A percentile compares a stretch with the other conserved stretches of the same genome.
Evolutionary conservation across 495 filamentous ascomycete genomes (phyloP).

Genomic region (Apodospora peruviana): DNA sequence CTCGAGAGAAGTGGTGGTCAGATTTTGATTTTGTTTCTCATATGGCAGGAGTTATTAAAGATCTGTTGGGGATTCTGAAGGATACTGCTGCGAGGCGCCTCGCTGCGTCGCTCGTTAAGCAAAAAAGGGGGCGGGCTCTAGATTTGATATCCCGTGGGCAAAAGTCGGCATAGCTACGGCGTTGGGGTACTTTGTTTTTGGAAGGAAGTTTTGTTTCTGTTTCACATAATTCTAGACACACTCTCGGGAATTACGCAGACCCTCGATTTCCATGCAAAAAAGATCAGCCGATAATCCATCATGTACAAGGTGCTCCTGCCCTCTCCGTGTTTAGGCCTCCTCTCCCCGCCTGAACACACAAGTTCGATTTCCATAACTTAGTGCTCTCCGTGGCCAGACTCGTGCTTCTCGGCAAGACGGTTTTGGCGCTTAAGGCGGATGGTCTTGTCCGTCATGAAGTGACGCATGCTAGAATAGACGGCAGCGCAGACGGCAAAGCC

Average conservation of each 20-base stretch:
- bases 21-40: too few relatives aligned
- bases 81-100: too few relatives aligned
- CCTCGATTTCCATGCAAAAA: conserved; percentile 5
- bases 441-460: conserved; percentile 84
- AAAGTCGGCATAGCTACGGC: neutral
- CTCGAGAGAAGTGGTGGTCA: too few relatives aligned
- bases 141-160: too few relatives aligned
- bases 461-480: conserved; percentile 70
- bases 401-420: conserved; percentile 33
- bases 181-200: too few relatives aligned
- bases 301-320: conserved; percentile 18
- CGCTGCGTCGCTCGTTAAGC: too few relatives aligned
- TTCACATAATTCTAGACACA: too few relatives aligned
- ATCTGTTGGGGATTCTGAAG: too few relatives aligned
- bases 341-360: neutral
- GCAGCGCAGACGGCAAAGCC: conserved; percentile 61
- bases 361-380: conserved; percentile 21
- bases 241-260: too few relatives aligned
- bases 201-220: too few relatives aligned
- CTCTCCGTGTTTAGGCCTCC: conserved; percentile 4
- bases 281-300: conserved; percentile 7
- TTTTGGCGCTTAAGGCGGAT: conserved; percentile 67
- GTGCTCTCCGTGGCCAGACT: conserved; percentile 12
- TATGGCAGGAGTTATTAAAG: too few relatives aligned
- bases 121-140: too few relatives aligned